Evolutionary conservation across 179 eudicot species (phyloP), one percentile per base, ranked within the genome.

Genomic region (Drosera spatulata): DNA sequence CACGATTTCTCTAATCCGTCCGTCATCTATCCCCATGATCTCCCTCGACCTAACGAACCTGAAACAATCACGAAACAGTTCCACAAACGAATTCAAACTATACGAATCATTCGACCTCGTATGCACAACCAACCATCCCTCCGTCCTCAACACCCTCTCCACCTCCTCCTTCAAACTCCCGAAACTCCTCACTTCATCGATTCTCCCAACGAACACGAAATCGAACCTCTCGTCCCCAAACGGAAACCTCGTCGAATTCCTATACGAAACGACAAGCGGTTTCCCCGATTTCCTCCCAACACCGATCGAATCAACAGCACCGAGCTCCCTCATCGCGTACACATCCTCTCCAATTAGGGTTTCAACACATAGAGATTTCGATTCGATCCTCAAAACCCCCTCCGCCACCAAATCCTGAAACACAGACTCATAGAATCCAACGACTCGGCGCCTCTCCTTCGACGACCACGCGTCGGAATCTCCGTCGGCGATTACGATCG

Each of bases 91-190:
- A 82, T 83, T 80, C 53, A 82, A 80, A 64, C 95, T 88, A 49
- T 88, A 86, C 50, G 78, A 65, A 73, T 88, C 96, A 53, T 66
- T 80, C 6, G 91, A 72, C 50, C 63, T 75, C 0, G 88, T 80
- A 50, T 88, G 96, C 67, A 86, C 77, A 7, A 88, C 86, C 45
- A 88, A 64, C 73, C 71, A 77, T 77, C 96, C 96, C 79, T 88
- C 84, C 73, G 90, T 90, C 64, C 80, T 87, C 61, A 91, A 68
- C 14, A 77, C 77, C 78, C 96, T 49, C 0, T 63, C 62, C 1
- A 85, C 65, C 65, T 83, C 96, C 2, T 42, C 72, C 1, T 85
- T 75, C 3, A 80, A 63, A 14, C 60, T 69, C 0, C 66, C 68
- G 58, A 68, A 68, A 41, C 65, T 76, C 45, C 41, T 67, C 54